Base-by-base conservation (phyloP, 768 basidiomycete species). In the Rhodosporidiobolus odoratus region DNA sequence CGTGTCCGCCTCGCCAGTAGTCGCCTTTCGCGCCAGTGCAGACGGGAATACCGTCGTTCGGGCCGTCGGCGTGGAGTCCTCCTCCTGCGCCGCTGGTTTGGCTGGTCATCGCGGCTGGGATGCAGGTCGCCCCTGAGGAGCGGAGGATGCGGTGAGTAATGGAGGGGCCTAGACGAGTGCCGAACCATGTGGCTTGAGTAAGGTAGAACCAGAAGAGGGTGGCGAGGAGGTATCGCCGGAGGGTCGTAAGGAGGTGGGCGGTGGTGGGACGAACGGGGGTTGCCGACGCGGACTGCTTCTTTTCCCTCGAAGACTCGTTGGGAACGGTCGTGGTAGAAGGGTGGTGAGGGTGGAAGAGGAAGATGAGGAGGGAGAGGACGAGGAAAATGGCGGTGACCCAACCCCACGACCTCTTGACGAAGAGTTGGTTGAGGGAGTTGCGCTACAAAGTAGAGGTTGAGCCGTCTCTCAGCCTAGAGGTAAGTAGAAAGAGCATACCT, bases 401-500 rank as follows among this genome's bases (percentile, higher is more conserved):
- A 0, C 81, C 91, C 93, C 95, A 96, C 32, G 89, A 86, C 62
- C 85, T 83, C 81, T 98, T 98, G 78, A 94, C 91, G 80, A 95
- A 94, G 75, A 85, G 81, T 66, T 87, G 84, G 77, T 97, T 98
- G 77, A 98, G 83, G 2, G 84, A 58, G 77, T 93, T 97, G 74
- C 83, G 80, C 79, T 94, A 56, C 16, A 21, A 13, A 7, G 34
- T 3, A 1, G 27, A 38, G 37, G 66, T 25, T 23, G 32, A 19
- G 7, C 23, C 25, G 17, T 12, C 23, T 7, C 6, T 30, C 27
- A 27, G 8, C 3, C n/a, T 23, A 15, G 27, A 37, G 41, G 27
- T 13, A n/a, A 47, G 25, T 3, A 16, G 53, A 4, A 23, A 41
- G n/a, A 21, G 13, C 52, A 13, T 23, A 72, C 62, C 52, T 75